Base-by-base conservation (phyloP, 805 yeast genomes). In the Cyberlindnera meyerae region DNA sequence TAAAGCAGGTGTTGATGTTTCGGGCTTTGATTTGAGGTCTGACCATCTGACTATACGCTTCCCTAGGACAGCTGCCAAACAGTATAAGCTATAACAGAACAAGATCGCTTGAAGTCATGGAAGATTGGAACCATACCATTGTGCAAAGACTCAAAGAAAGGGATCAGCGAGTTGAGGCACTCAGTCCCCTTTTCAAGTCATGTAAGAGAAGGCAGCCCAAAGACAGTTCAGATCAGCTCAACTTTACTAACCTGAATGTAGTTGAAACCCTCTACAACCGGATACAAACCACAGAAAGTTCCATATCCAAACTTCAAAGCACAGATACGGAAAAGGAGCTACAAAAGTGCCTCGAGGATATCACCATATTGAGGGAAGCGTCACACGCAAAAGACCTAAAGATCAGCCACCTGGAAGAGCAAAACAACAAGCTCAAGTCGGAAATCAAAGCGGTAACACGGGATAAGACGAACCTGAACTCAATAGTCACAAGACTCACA, bases 391-490 rank as follows among this genome's bases (percentile, higher is more conserved):
- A 39, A 18, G 33, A 42, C 24, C 15, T 18, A 17, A 18, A 22
- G 21, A 17, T 37, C 24, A 20, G 16, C 5, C 20, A 39, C 24
- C n/a, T 36, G 14, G 32, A 36, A 13, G 27, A 16, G 13, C 38
- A 18, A 44, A 27, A 20, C 16, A 22, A 37, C 18, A 33, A 27
- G 27, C 39, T 57, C 41, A 36, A 46, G 30, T 45, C 36, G 14
- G 57, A 59, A 42, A 40, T 46, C 26, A 41, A 51, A 33, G 11
- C 29, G 7, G 39, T 54, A 13, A 53, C 53, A n/a, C 31, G 16
- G 11, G 62, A 58, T 24, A 49, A 61, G 1, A 32, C 24, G 1
- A 42, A 49, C 5, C 47, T 66, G 27, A 50, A 54, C 17, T 52
- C 50, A 11, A 46, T 56, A n/a, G 45, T 61, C n/a, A 43, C 47